Evolutionary conservation across 1,284 basidiomycete genomes (phyloP).

Genomic region (Wallemia hederae): DNA sequence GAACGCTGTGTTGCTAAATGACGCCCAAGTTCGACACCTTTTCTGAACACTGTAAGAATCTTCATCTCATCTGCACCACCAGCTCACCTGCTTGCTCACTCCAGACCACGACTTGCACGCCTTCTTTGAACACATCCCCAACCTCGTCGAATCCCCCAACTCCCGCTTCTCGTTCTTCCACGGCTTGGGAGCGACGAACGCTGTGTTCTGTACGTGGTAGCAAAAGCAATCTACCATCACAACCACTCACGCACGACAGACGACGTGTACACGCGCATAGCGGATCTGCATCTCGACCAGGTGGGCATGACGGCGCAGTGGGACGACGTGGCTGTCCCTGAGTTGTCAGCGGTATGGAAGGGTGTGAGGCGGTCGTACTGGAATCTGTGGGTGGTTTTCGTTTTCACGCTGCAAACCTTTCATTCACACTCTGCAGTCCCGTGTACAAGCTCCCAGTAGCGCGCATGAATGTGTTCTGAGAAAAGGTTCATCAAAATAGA

Average conservation of each 20-base stretch:
- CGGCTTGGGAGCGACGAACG: conserved; percentile 79
- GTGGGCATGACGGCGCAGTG: conserved; percentile 44
- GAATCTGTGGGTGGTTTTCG: neutral
- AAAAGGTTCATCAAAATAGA: too few relatives aligned
- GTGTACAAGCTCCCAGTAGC: neutral
- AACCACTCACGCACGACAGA: conserved; percentile 19
- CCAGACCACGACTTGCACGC: conserved; percentile 28
- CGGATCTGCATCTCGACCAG: conserved; percentile 58
- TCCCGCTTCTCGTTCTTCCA: conserved; percentile 90
- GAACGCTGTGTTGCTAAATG: neutral
- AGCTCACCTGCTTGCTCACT: neutral
- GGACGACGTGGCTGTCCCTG: conserved; percentile 35
- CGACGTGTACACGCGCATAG: conserved; percentile 62
- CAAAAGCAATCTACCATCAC: neutral
- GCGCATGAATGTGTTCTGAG: neutral
- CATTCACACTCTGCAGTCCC: too few relatives aligned
- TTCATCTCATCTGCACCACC: neutral
- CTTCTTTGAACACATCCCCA: conserved; percentile 60
- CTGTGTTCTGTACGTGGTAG: conserved; percentile 8
- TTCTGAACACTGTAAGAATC: conserved; percentile 43
- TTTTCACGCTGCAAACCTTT: neutral
- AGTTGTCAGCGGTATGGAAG: conserved; percentile 24
- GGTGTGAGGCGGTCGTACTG: conserved; percentile 1
- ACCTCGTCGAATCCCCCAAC: conserved; percentile 42
- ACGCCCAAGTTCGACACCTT: conserved; percentile 89